Conservation (phyloP, 1,284 basidiomycete species). For the Pascua guehoae region DNA sequence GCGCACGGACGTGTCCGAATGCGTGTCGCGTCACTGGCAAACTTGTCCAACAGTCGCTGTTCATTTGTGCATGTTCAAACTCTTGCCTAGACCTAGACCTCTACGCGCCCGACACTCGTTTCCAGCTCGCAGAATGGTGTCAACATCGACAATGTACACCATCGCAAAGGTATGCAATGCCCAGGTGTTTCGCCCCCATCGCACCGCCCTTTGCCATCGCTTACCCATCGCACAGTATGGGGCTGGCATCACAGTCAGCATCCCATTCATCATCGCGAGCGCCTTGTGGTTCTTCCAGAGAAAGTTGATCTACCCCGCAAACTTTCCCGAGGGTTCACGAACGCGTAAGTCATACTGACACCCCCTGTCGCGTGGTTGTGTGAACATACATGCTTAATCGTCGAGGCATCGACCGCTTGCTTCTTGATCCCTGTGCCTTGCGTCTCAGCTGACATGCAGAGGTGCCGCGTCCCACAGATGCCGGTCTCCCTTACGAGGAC, state of each 20-base stretch:
- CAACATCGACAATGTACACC: constrained; percentile 31
- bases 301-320: constrained; percentile 81
- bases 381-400: too few species aligned
- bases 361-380: neutral
- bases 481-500: constrained; percentile 67
- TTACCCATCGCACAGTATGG: constrained; percentile 27
- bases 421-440: too few species aligned
- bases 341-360: constrained; percentile 53
- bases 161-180: constrained; percentile 59
- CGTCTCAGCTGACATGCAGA: constrained; percentile 50
- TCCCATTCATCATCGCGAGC: constrained; percentile 53
- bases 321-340: constrained; percentile 79
- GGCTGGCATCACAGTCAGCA: constrained; percentile 26
- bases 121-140: constrained; percentile 15
- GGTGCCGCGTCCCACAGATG: constrained; percentile 67
- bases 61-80: too few species aligned
- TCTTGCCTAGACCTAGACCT: too few species aligned
- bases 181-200: neutral
- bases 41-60: too few species aligned
- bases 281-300: constrained; percentile 80
- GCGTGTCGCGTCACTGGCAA: too few species aligned
- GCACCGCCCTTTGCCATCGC: neutral
- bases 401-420: too few species aligned
- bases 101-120: too few species aligned
- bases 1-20: too few species aligned